These are phyloP conservation scores for Penicillium crustosum DNA, from an alignment of 2,329 filamentous ascomycete species.

Conservation along the genomic window DNA sequence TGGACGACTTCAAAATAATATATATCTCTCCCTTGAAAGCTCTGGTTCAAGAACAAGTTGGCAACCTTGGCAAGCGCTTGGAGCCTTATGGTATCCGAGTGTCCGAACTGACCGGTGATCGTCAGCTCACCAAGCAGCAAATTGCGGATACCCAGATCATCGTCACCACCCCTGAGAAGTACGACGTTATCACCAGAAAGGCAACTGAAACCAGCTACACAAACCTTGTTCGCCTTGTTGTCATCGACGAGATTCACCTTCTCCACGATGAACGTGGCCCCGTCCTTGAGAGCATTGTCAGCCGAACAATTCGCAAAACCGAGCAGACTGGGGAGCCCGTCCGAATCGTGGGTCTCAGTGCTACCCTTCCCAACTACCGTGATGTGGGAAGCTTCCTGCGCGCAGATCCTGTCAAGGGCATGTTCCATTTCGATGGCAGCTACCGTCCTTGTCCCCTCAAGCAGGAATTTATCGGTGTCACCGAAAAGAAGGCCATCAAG, in stretches of 20 bases:
- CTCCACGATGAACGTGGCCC: slow-evolving; percentile 96
- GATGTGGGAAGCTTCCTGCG: slow-evolving; percentile 95
- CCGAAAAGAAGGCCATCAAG: slow-evolving; percentile 97
- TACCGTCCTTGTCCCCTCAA: slow-evolving; percentile 91
- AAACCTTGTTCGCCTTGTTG: slow-evolving; percentile 90
- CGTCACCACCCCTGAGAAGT: slow-evolving; percentile 97
- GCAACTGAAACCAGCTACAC: slow-evolving; percentile 96
- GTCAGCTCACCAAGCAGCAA: slow-evolving; percentile 97
- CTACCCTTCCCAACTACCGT: slow-evolving; percentile 92
- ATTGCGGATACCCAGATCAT: slow-evolving; percentile 98
- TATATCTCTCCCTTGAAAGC: slow-evolving; percentile 97
- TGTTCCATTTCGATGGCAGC: slow-evolving; percentile 95
- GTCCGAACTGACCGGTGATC: slow-evolving; percentile 93
- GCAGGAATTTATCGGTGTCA: slow-evolving; percentile 96
- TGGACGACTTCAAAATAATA: slow-evolving; percentile 97
- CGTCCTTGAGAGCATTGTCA: slow-evolving; percentile 94
- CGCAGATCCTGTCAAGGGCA: slow-evolving; percentile 77
- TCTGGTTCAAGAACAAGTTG: slow-evolving; percentile 94
- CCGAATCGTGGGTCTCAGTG: slow-evolving; percentile 86
- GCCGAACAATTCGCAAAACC: slow-evolving; percentile 84
- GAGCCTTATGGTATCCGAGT: slow-evolving; percentile 90
- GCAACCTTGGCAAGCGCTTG: slow-evolving; percentile 90
- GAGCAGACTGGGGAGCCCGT: slow-evolving; percentile 95
- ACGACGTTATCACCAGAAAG: slow-evolving; percentile 98
- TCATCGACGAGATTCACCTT: slow-evolving; percentile 97